These are phyloP conservation scores for Corymbia maculata DNA, from an alignment of 345 rosid genomes.

Conservation along the genomic window DNA sequence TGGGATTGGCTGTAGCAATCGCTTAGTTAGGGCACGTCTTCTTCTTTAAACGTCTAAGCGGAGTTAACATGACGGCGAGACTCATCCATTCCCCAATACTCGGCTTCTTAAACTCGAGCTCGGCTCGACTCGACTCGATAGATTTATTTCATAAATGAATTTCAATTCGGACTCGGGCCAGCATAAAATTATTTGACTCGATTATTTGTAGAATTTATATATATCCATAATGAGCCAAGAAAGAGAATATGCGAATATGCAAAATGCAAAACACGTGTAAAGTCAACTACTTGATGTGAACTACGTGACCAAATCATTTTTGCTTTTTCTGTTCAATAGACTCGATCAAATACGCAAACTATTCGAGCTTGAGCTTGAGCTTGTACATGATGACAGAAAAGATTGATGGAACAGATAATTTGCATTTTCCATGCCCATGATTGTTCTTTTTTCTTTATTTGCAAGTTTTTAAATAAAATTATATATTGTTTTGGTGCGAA, in stretches of 20 bases:
- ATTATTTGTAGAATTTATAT: background rate
- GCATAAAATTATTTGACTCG: background rate
- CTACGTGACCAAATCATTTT: rapidly evolving
- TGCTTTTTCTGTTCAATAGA: background rate
- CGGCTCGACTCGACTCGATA: background rate
- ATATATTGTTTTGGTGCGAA: rapidly evolving
- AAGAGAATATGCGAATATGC: background rate
- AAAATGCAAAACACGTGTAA: background rate
- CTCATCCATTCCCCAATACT: background rate
- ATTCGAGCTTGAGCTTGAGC: background rate
- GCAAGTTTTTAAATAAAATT: background rate
- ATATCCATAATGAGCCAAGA: rapidly evolving
- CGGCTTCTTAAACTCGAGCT: rapidly evolving
- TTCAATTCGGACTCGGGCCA: background rate
- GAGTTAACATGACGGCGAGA: background rate
- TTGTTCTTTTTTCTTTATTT: rapidly evolving
- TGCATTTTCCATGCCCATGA: background rate
- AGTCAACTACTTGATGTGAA: rapidly evolving
- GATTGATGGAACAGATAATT: background rate
- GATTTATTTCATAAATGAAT: background rate
- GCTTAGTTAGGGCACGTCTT: background rate
- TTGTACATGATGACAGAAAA: background rate
- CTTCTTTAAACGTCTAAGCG: background rate
- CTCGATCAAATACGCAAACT: background rate
- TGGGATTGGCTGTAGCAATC: background rate